These are phyloP conservation scores for Nigrospora sphaerica DNA, from an alignment of 2,329 filamentous ascomycete species.

Conservation along the genomic window DNA sequence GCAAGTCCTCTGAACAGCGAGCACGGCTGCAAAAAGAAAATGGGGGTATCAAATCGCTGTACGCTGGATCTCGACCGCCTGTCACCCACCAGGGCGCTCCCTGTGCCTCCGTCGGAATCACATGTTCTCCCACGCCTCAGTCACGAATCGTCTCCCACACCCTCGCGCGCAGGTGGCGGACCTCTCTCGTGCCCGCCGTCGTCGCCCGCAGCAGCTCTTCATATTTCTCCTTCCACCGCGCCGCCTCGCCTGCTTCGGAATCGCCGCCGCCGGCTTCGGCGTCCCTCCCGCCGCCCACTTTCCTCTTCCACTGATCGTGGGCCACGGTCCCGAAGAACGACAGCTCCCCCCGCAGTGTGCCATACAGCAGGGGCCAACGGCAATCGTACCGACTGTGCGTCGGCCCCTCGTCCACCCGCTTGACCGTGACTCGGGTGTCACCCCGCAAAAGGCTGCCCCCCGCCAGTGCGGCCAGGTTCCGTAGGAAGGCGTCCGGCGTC, in stretches of 20 bases:
- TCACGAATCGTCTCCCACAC: constrained; percentile 21
- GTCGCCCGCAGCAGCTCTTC: constrained; percentile 52
- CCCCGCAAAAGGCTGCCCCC: constrained; percentile 45
- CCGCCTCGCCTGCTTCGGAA: constrained; percentile 20
- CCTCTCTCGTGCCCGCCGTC: constrained; percentile 48
- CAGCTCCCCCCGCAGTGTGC: constrained; percentile 44
- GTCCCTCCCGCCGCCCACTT: constrained; percentile 7
- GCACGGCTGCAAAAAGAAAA: no score
- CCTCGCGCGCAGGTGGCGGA: constrained; percentile 33
- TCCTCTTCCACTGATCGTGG: constrained; percentile 32
- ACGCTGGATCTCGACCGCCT: no score
- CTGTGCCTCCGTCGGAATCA: no score
- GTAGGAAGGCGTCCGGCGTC: constrained; percentile 48
- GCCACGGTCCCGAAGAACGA: constrained; percentile 42
- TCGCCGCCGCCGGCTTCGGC: constrained; percentile 8
- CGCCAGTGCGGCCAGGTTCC: constrained; percentile 50
- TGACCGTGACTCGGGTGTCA: constrained; percentile 30
- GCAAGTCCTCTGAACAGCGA: no score
- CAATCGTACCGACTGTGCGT: constrained; percentile 40
- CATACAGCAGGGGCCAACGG: constrained; percentile 49
- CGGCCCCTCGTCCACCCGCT: constrained; percentile 32
- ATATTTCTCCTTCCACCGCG: constrained; percentile 46
- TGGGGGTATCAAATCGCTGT: no score
- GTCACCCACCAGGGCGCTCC: no score
- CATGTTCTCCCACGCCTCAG: no score